Base-by-base conservation (phyloP, 73 alveolate genomes). In the Breviolum minutum region DNA sequence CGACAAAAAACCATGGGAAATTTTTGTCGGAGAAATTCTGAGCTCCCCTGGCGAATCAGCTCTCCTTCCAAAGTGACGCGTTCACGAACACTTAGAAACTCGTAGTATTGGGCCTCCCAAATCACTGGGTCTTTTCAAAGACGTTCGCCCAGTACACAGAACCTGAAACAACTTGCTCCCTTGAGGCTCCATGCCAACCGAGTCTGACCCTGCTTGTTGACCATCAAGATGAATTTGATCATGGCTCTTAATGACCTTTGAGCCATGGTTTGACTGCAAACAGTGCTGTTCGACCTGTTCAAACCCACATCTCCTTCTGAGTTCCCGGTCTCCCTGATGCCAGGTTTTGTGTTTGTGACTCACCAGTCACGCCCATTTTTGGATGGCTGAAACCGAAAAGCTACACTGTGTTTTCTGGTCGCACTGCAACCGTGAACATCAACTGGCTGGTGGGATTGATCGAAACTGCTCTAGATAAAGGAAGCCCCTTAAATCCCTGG, bases 151-250 rank as follows among this genome's bases (percentile, higher is more conserved):
- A 8, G 11, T 9, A 9, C 26, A n/a, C 83, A 27, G 60, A 83
- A 7, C 54, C 76, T 60, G 2, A 20, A 32, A 0, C 93, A 10
- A 8, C 40, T 32, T 6, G 81, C 73, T 12, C 87, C 87, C 5
- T 69, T 81, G 54, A 81, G 90, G 24, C 77, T 77, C 32, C 80
- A 8, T 20, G 99, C 99, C 30, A 99, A 99, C 71, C 99, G 94
- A 63, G 99, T 99, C 99, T 99, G 99, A 63, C 99, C 99, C 99
- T 99, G 99, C 99, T 99, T 99, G 99, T 99, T 99, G 85, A 99
- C 99, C 99, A 99, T 99, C 73, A 99, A 96, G 70, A 99, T 99
- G 99, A 99, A 99, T 87, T 99, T 99, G 83, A 99, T 99, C 99
- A 99, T 99, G 80, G 54, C 54, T 40, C 54, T 40, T 32, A n/a